Evolutionary conservation across 202 grass and related monocot genomes (phyloP).

Genomic region (Dendrocalamus latiflorus): DNA sequence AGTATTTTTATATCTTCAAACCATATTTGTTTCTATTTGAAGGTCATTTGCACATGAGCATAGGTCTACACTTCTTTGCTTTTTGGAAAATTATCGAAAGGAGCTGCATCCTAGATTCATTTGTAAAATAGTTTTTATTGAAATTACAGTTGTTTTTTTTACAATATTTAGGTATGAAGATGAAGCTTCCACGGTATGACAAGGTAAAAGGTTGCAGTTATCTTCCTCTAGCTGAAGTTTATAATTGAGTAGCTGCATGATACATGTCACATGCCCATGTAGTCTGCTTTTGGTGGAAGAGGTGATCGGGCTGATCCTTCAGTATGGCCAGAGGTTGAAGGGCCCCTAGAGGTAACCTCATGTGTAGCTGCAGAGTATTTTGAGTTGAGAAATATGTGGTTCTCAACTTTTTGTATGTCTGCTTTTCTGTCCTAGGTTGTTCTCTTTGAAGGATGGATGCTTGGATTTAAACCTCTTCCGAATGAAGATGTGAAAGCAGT

Average conservation of each 20-base stretch:
- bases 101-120: conserved; percentile 9
- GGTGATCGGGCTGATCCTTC: conserved; percentile 94
- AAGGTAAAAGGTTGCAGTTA: conserved; percentile 79
- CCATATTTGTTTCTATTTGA: conserved; percentile 24
- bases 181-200: conserved; percentile 94
- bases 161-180: conserved; percentile 71
- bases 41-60: background rate
- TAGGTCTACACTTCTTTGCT: background rate
- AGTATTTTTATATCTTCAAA: conserved; percentile 2
- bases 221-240: conserved; percentile 23
- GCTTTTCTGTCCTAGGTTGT: conserved; percentile 59
- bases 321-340: conserved; percentile 87
- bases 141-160: conserved; percentile 29
- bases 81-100: background rate
- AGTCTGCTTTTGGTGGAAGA: conserved; percentile 95
- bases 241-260: conserved; percentile 33
- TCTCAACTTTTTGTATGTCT: conserved; percentile 19
- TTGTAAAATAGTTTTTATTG: conserved; percentile 11
- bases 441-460: conserved; percentile 99
- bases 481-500: conserved; percentile 84
- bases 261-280: conserved; percentile 38
- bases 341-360: conserved; percentile 69
- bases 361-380: background rate
- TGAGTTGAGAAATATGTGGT: conserved; percentile 6
- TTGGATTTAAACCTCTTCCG: conserved; percentile 95